A percentile compares a stretch with the other conserved stretches of the same genome.
These are phyloP conservation scores for Strobilomyces dryophilus DNA, from an alignment of 768 basidiomycete species.

Conservation along the genomic window DNA sequence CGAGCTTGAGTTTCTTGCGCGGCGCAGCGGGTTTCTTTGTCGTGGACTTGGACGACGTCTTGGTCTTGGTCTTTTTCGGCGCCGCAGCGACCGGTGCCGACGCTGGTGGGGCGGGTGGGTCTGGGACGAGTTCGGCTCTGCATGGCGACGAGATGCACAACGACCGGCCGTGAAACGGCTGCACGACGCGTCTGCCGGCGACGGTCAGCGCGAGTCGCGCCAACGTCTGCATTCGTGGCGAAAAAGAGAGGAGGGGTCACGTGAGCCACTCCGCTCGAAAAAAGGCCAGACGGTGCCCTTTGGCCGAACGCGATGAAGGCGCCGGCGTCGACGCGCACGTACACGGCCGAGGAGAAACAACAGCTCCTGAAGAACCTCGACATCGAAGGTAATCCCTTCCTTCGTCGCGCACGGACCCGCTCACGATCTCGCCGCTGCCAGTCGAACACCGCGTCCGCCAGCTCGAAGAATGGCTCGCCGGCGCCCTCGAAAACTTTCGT, in stretches of 20 bases:
- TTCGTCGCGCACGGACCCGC: background rate
- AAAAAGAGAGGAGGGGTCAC: background rate
- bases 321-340: conserved; percentile 30
- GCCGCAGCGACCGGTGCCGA: background rate
- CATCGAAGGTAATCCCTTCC: conserved; percentile 57
- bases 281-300: background rate
- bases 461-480: conserved; percentile 70
- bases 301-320: conserved; percentile 23
- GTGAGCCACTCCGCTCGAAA: background rate
- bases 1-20: conserved; percentile 8
- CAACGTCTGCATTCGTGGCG: conserved; percentile 4
- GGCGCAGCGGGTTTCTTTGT: background rate
- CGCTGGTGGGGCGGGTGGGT: background rate
- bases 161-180: conserved; percentile 9
- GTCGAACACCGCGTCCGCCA: conserved; percentile 73
- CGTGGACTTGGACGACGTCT: background rate
- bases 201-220: conserved; percentile 9
- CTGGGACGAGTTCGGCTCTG: background rate
- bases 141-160: conserved; percentile 4
- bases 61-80: background rate
- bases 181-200: conserved; percentile 16
- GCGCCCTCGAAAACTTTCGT: conserved; percentile 69
- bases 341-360: conserved; percentile 65
- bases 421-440: conserved; percentile 23
- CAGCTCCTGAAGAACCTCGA: conserved; percentile 76